Conservation (phyloP, 1,139 yeast genomes). For the Candida gigantensis region DNA sequence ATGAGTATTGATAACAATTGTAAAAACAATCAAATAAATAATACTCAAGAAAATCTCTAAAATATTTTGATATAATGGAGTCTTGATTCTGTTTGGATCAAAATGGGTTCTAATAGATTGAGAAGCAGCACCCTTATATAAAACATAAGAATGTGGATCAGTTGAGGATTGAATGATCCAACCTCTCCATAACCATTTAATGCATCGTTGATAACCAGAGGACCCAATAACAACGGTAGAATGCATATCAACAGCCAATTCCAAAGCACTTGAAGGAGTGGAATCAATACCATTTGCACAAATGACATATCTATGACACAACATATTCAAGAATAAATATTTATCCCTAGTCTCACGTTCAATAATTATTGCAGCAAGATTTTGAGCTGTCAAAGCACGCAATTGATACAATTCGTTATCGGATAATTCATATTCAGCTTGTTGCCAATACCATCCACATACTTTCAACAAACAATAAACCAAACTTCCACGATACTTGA, state of each 20-base stretch:
- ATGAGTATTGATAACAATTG: conserved; percentile 62
- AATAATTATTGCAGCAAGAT: conserved; percentile 67
- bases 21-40: conserved; percentile 61
- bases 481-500: conserved; percentile 65
- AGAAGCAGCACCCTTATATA: conserved; percentile 62
- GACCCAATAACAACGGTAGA: conserved; percentile 76
- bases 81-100: conserved; percentile 78
- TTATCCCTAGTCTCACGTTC: conserved; percentile 60
- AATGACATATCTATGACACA: conserved; percentile 74
- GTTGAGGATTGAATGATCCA: conserved; percentile 81
- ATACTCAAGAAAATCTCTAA: conserved; percentile 69
- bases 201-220: conserved; percentile 81
- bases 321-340: conserved; percentile 71
- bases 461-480: conserved; percentile 73
- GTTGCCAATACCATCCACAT: conserved; percentile 74
- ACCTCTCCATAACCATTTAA: conserved; percentile 91
- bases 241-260: conserved; percentile 85
- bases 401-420: conserved; percentile 64
- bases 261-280: conserved; percentile 70
- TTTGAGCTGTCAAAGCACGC: conserved; percentile 71
- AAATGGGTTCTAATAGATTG: conserved; percentile 65
- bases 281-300: conserved; percentile 63
- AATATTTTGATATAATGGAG: conserved; percentile 79
- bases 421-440: conserved; percentile 60
- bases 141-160: conserved; percentile 68